A percentile compares a stretch with the other conserved stretches of the same genome.
phyloP scores from a whole-genome alignment of 1,284 basidiomycete genomes.

The Marasmius tenuissimus region DNA sequence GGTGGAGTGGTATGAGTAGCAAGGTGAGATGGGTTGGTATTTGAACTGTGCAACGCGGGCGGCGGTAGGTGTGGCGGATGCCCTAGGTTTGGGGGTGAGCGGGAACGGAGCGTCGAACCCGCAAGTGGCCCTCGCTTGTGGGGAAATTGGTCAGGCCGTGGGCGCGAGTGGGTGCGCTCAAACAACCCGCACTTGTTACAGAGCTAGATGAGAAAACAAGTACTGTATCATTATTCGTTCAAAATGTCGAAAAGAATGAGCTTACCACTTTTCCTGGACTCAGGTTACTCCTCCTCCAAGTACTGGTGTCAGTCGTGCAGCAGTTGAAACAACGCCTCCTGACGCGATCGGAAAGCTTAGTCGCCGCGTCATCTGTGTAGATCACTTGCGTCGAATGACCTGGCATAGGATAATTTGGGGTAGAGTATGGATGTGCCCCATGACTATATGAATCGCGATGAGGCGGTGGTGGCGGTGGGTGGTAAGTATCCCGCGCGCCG shows the following conservation, averaged over 20 bases:
- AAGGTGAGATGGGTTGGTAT: background rate
- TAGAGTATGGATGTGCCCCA: background rate
- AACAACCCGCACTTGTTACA: constrained; percentile 86
- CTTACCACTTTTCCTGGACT: constrained; percentile 80
- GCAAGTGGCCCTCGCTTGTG: constrained; percentile 71
- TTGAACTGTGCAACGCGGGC: background rate
- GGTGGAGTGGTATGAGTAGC: background rate
- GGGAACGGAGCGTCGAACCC: constrained; percentile 4
- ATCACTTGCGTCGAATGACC: constrained; percentile 23
- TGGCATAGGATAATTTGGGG: background rate
- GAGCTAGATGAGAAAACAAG: constrained; percentile 42
- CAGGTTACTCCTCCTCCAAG: constrained; percentile 76
- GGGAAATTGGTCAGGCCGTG: constrained; percentile 78
- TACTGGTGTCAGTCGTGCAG: constrained; percentile 72
- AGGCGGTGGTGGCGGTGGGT: background rate
- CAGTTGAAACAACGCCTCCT: constrained; percentile 63
- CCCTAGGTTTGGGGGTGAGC: constrained; percentile 2
- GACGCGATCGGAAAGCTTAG: constrained; percentile 58
- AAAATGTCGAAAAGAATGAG: constrained; percentile 17
- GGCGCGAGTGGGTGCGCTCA: constrained; percentile 78
- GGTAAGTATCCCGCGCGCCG: background rate
- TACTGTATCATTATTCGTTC: background rate
- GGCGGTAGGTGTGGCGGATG: constrained; percentile 4
- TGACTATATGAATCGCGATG: background rate
- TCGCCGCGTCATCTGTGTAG: constrained; percentile 61